Base-by-base conservation (phyloP, 2,329 filamentous ascomycete genomes). In the Ceratocystis smalleyi region DNA sequence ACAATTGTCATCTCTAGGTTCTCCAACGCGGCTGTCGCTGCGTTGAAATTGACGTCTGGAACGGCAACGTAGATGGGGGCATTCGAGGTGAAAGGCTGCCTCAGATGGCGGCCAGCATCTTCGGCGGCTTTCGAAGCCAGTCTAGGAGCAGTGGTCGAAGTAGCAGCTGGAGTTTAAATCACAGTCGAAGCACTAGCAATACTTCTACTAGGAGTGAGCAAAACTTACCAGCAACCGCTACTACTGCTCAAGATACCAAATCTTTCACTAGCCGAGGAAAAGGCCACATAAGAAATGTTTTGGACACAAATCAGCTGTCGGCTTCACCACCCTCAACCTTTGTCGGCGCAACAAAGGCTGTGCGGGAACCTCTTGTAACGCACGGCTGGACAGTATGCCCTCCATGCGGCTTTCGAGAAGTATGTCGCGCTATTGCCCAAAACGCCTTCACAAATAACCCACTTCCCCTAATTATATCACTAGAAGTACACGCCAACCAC, bases 21-120 rank as follows among this genome's bases (percentile, higher is more conserved):
- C 82, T 96, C 12, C 78, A 82, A 43, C 81, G 84, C 62, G 88
- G 89, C 59, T 95, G 91, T 71, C 84, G 91, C 67, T 96, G 91
- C 71, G 90, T 96, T 59, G 91, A 96, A 73, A 94, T 96, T 64
- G 92, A 96, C 71, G 90, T 96, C 2, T 96, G 91, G 88, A 89
- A 96, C 73, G 89, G 90, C 12, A 77, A 81, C 67, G 73, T 77
- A 19, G 73, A 74, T 64, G 76, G 77, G 43, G 76, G 76, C 54
- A 69, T 79, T 6, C 81, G 80, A 0, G 76, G 74, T 22, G 76
- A 75, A 64, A 79, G 76, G 35, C 72, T 78, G 19, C 78, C 77
- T 43, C 79, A 75, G 51, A 73, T 75, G 0, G 76, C 77, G 30
- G 74, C 75, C 12, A 75, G 76, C 24, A 69, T 79, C 59, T 72